Evolutionary conservation across 2,329 filamentous ascomycete species (phyloP).

Genomic region (Coleophoma crateriformis): DNA sequence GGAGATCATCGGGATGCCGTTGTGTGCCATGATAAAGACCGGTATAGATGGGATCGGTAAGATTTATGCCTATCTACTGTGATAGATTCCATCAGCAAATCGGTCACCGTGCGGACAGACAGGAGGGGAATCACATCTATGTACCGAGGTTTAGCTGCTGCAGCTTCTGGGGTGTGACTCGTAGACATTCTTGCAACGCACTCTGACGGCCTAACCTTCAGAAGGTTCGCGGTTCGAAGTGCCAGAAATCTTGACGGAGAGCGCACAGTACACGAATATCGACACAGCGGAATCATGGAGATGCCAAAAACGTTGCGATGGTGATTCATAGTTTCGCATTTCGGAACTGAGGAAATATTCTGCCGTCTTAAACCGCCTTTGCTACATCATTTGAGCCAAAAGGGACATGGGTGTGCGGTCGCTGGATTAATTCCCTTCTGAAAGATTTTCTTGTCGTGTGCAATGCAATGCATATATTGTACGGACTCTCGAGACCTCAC

Average conservation of each 20-base stretch:
- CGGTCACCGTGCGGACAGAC: neutral
- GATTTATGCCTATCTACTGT: conserved; percentile 81
- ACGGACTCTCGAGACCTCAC: no score
- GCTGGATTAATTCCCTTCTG: no score
- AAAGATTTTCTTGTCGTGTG: no score
- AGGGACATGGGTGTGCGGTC: no score
- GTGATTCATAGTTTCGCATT: no score
- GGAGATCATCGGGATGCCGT: conserved; percentile 66
- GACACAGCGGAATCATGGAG: neutral
- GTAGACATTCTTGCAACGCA: neutral
- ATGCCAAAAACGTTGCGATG: no score
- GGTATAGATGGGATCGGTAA: conserved; percentile 85
- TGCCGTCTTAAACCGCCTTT: no score
- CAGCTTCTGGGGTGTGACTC: neutral
- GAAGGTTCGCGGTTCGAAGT: neutral
- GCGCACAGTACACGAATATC: neutral
- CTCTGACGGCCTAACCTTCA: neutral
- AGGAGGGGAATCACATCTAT: conserved; percentile 46
- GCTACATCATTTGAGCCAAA: no score
- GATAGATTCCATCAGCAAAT: neutral
- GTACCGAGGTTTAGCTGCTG: conserved; percentile 42
- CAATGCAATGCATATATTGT: no score
- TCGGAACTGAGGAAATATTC: no score
- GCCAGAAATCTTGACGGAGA: neutral
- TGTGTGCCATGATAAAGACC: conserved; percentile 79